These are phyloP conservation scores for Sphaerulina populicola DNA, from an alignment of 2,329 filamentous ascomycete genomes.

Conservation along the genomic window DNA sequence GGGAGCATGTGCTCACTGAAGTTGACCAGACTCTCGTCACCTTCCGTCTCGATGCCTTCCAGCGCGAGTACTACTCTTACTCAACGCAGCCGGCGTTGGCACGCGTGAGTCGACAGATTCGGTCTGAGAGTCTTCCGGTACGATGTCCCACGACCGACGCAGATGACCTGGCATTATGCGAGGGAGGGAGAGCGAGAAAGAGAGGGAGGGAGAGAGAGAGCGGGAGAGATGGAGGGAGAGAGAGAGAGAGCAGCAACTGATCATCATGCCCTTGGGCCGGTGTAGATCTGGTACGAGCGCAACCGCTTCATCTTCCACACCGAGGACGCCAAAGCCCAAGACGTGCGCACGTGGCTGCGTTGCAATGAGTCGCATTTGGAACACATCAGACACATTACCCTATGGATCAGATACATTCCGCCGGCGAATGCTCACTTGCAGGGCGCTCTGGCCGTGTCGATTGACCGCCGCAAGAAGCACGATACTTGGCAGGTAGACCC, in stretches of 20 bases:
- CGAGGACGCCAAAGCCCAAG: constrained; percentile 24
- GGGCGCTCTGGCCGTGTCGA: constrained; percentile 22
- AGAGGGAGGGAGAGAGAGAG: too few relatives aligned
- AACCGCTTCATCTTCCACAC: constrained; percentile 30
- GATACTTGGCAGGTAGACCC: constrained; percentile 20
- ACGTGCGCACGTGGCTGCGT: constrained; percentile 24
- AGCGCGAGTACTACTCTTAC: constrained; percentile 23
- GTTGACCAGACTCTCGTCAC: constrained; percentile 22
- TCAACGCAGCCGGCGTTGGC: constrained; percentile 27
- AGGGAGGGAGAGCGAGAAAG: too few relatives aligned
- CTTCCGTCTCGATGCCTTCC: constrained; percentile 27
- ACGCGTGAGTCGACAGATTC: constrained; percentile 24
- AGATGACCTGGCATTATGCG: too few relatives aligned
- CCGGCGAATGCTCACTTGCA: constrained; percentile 12
- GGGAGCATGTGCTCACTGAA: constrained; percentile 23
- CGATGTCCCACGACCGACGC: neutral
- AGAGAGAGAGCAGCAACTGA: too few relatives aligned
- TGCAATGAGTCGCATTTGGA: constrained; percentile 19
- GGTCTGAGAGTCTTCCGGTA: constrained; percentile 24
- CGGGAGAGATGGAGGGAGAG: too few relatives aligned
- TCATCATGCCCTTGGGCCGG: too few relatives aligned
- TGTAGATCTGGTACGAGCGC: constrained; percentile 24
- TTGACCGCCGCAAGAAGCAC: constrained; percentile 13
- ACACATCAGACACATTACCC: constrained; percentile 16
- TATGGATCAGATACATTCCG: constrained; percentile 28